Evolutionary conservation across 345 rosid species (phyloP), one percentile per base, ranked within the genome.

Genomic region (Reutealis trisperma): DNA sequence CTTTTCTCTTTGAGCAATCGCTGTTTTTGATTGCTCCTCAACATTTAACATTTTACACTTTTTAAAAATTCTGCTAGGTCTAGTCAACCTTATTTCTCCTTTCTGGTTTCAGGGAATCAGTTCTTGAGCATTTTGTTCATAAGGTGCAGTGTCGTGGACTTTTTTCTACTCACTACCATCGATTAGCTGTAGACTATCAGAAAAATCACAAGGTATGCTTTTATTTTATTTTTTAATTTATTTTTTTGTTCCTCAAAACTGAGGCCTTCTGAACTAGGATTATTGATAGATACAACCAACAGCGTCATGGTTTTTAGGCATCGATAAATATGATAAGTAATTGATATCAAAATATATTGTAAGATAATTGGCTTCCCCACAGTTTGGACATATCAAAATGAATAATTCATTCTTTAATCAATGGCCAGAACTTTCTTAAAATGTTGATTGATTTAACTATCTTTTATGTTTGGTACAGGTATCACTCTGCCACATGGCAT

Each of bases 121-220:
- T 95, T 79, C 92, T 93, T 86, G 94, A 90, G 75, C 94, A 93
- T 88, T 93, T 93, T 73, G 88, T 95, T 67, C 79, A 85, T 82
- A 89, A 83, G 75, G 96, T 90, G 84, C 86, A 85, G 51, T 95
- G 99, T 63, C 85, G 97, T 72, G 99, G 99, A 79, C 84, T 95
- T 91, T 93, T 95, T 85, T 95, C 99, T 45, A 93, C 99, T 77
- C 99, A 93, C 78, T 95, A 95, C 78, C 99, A 95, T 77, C 91
- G 94, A 32, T 80, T 95, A 86, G 91, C 99, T 65, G 80, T 93
- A 76, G 90, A 89, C 84, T 87, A 88, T 82, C 75, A 90, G 77
- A 82, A 83, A 71, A 92, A 87, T 84, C 87, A 94, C 34, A 87
- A 90, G 87, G 90, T 88, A 81, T 63, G 78, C 27, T 75, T 71